Evolutionary conservation across 768 basidiomycete species (phyloP).

Genomic region (Tubosaeta sp.): DNA sequence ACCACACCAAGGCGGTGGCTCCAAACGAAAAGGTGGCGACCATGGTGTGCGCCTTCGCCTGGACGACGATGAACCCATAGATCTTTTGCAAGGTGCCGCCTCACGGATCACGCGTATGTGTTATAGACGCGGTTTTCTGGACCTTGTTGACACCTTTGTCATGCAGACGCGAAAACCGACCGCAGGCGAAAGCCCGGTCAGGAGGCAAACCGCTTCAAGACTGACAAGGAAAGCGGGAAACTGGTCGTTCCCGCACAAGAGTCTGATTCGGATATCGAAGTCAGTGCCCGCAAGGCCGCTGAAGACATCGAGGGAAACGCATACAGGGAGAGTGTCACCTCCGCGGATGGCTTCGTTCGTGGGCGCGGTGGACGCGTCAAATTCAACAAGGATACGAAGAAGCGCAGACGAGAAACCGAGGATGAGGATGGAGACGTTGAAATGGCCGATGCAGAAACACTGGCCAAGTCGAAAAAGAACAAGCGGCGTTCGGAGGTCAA

Average conservation of each 20-base stretch:
- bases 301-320: slow-evolving; percentile 68
- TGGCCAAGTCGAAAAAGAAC: slow-evolving; percentile 41
- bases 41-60: slow-evolving; percentile 66
- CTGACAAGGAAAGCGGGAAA: slow-evolving; percentile 76
- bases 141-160: slow-evolving; percentile 4
- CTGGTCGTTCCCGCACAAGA: slow-evolving; percentile 68
- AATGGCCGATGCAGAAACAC: slow-evolving; percentile 66
- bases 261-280: slow-evolving; percentile 43
- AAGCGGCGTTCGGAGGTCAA: slow-evolving; percentile 50
- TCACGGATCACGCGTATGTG: slow-evolving; percentile 66
- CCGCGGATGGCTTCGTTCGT: slow-evolving; percentile 86
- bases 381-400: slow-evolving; percentile 97
- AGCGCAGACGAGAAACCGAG: slow-evolving; percentile 70
- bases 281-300: slow-evolving; percentile 35
- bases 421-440: slow-evolving; percentile 63
- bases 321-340: slow-evolving; percentile 78
- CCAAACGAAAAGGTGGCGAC: slow-evolving; percentile 35
- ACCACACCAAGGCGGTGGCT: slow-evolving; percentile 25
- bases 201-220: slow-evolving; percentile 84
- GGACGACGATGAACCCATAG: slow-evolving; percentile 94
- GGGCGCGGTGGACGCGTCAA: slow-evolving; percentile 82
- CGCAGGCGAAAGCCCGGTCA: slow-evolving; percentile 77
- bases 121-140: neutral
- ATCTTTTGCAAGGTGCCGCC: slow-evolving; percentile 79
- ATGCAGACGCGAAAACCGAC: slow-evolving; percentile 39